Evolutionary conservation across 164 flowering plant species (phyloP).

Genomic region (Platanus orientalis): DNA sequence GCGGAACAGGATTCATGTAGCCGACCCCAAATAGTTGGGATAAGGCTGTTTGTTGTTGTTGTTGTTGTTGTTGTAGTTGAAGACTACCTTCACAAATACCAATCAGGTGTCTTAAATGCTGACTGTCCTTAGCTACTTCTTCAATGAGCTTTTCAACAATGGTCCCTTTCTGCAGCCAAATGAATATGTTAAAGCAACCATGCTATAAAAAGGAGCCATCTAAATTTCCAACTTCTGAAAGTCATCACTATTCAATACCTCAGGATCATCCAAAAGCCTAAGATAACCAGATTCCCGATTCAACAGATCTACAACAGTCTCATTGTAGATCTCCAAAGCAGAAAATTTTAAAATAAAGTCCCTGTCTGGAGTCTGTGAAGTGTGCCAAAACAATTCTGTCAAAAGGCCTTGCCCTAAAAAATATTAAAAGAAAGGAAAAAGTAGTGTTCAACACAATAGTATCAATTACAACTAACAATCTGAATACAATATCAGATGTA

Average conservation of each 20-base stretch:
- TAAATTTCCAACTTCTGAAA: not conserved
- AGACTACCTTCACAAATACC: slow-evolving; percentile 67
- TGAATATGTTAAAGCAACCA: not conserved
- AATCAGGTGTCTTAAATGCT: slow-evolving; percentile 55
- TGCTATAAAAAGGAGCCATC: not conserved
- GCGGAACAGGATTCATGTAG: too few species aligned
- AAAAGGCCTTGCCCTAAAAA: too few species aligned
- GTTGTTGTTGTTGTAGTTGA: not conserved
- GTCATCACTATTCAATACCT: slow-evolving; percentile 38
- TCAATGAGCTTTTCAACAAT: slow-evolving; percentile 70
- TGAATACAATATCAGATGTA: too few species aligned
- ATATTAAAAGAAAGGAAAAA: too few species aligned
- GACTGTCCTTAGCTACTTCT: slow-evolving; percentile 51
- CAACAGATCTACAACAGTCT: slow-evolving; percentile 69
- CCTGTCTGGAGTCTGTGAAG: slow-evolving; percentile 60
- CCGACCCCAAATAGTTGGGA: too few species aligned
- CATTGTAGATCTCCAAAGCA: slow-evolving; percentile 84
- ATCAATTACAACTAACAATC: not conserved
- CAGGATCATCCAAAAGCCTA: slow-evolving; percentile 84
- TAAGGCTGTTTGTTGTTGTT: too few species aligned
- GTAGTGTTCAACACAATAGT: too few species aligned
- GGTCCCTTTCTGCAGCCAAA: slow-evolving; percentile 61
- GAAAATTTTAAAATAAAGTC: slow-evolving; percentile 57
- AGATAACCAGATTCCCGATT: slow-evolving; percentile 63
- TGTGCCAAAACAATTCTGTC: too few species aligned